Evolutionary conservation across 1,284 basidiomycete genomes (phyloP).

Genomic region (Puccinia brachypodii): DNA sequence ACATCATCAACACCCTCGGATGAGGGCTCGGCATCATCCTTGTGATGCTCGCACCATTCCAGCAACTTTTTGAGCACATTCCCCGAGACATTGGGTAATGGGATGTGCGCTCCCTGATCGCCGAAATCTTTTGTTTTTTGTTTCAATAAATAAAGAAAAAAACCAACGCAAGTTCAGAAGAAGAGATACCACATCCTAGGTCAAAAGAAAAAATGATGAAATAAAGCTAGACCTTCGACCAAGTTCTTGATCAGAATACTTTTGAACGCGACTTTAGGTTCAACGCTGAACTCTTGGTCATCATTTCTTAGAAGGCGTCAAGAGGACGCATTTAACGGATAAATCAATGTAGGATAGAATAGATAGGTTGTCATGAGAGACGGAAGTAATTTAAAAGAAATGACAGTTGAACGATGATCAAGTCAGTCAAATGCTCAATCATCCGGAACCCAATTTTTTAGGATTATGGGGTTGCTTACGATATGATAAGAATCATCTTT

Average conservation of each 20-base stretch:
- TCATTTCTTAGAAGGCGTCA: conserved; percentile 65
- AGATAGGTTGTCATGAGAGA: too few species aligned
- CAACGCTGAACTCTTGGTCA: conserved; percentile 89
- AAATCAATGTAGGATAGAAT: too few species aligned
- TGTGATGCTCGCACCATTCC: conserved; percentile 99
- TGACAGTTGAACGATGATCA: too few species aligned
- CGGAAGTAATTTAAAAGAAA: too few species aligned
- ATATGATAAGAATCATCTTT: not conserved
- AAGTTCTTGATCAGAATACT: conserved; percentile 98
- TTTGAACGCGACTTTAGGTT: conserved; percentile 91
- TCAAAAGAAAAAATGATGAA: conserved; percentile 5
- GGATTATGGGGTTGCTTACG: not conserved
- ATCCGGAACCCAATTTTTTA: too few species aligned
- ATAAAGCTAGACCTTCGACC: conserved; percentile 77
- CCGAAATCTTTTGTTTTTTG: conserved; percentile 71
- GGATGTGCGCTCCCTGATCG: conserved; percentile 85
- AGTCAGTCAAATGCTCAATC: too few species aligned
- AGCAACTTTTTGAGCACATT: conserved; percentile 96
- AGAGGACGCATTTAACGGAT: too few species aligned
- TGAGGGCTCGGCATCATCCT: conserved; percentile 88
- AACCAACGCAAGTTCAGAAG: not conserved
- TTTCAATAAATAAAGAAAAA: too few species aligned
- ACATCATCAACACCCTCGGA: conserved; percentile 71
- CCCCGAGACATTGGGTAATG: conserved; percentile 93
- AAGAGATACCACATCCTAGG: not conserved